These are phyloP conservation scores for Nephromyces sp. DNA, from an alignment of 169 alveolate species.

Conservation along the genomic window DNA sequence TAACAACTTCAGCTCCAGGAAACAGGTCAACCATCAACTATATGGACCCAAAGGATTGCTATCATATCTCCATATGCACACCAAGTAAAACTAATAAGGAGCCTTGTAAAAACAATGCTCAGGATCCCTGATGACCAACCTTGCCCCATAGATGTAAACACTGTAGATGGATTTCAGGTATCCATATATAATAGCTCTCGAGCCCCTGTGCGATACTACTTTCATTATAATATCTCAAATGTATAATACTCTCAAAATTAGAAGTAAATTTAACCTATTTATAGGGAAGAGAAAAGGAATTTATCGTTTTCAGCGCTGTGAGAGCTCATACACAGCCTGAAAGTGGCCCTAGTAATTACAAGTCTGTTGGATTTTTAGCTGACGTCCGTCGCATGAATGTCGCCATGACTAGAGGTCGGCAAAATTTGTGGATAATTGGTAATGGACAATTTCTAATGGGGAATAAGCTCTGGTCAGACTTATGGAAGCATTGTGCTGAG, in stretches of 20 bases:
- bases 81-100: slow-evolving; percentile 36
- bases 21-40: slow-evolving; percentile 13
- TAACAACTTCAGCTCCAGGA: too few species aligned
- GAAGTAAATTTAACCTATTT: too few species aligned
- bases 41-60: slow-evolving; percentile 33
- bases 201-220: too few species aligned
- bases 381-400: slow-evolving; percentile 46
- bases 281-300: slow-evolving; percentile 45
- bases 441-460: slow-evolving; percentile 37
- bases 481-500: slow-evolving; percentile 15
- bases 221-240: background rate
- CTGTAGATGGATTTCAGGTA: slow-evolving; percentile 56
- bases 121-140: slow-evolving; percentile 19
- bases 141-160: slow-evolving; percentile 48
- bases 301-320: slow-evolving; percentile 33
- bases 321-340: slow-evolving; percentile 22
- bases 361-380: slow-evolving; percentile 36
- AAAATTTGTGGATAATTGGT: slow-evolving; percentile 30
- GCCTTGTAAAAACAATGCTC: slow-evolving; percentile 21
- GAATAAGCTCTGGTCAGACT: slow-evolving; percentile 32
- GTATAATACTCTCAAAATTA: background rate
- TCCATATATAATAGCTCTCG: too few species aligned
- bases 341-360: slow-evolving; percentile 10
- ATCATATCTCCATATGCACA: slow-evolving; percentile 43
- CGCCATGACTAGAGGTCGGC: slow-evolving; percentile 45